Conservation (phyloP, 768 basidiomycete species). For the Serendipita vermifera region DNA sequence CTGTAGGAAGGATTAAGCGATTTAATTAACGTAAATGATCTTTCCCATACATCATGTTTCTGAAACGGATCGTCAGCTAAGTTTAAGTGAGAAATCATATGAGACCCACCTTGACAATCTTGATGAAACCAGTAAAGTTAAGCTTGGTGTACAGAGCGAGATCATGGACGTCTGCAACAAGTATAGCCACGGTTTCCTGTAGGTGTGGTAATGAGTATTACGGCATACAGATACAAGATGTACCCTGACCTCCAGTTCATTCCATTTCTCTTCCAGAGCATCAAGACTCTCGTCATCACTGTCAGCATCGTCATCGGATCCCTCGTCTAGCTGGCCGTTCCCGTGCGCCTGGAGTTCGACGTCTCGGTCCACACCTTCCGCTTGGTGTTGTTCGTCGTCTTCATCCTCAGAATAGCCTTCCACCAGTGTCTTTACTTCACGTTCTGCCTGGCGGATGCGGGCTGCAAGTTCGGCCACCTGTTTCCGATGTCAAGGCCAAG, state of each 20-base stretch:
- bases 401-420: conserved; percentile 46
- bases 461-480: conserved; percentile 71
- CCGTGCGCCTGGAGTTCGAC: conserved; percentile 17
- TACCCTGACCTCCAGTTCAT: conserved; percentile 59
- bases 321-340: conserved; percentile 23
- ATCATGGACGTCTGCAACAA: conserved; percentile 78
- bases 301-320: conserved; percentile 31
- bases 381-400: conserved; percentile 24
- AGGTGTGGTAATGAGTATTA: not conserved
- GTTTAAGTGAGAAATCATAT: not conserved
- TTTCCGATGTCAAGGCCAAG: not conserved
- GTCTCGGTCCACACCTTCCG: conserved; percentile 15
- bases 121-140: conserved; percentile 98
- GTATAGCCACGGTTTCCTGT: conserved; percentile 75
- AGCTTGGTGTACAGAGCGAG: conserved; percentile 89
- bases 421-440: conserved; percentile 67
- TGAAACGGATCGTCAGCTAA: conserved; percentile 21
- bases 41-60: conserved; percentile 77
- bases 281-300: conserved; percentile 46
- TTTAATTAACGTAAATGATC: not conserved
- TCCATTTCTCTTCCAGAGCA: conserved; percentile 75
- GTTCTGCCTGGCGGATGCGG: conserved; percentile 73
- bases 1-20: conserved; percentile 28
- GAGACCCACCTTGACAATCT: conserved; percentile 72
- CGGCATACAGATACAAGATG: not conserved